Evolutionary conservation across 768 basidiomycete species (phyloP).

Genomic region (Pleurotus pulmonarius): DNA sequence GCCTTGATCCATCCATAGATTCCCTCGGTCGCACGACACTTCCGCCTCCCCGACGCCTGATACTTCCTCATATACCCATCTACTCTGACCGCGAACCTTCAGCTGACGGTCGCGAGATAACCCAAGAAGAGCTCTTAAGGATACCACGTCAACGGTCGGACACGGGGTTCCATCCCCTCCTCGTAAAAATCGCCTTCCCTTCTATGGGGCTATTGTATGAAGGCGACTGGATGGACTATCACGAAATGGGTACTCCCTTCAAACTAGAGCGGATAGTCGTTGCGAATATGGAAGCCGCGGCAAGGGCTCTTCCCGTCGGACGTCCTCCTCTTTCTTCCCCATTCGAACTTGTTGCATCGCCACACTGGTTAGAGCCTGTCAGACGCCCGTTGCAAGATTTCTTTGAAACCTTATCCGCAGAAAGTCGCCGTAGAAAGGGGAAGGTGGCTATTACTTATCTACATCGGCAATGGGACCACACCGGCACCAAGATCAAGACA

Average conservation of each 20-base stretch:
- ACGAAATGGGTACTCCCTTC: conserved; percentile 63
- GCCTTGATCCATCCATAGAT: conserved; percentile 46
- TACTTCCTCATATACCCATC: conserved; percentile 67
- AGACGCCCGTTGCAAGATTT: conserved; percentile 38
- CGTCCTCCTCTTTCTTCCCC: conserved; percentile 41
- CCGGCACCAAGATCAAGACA: conserved; percentile 45
- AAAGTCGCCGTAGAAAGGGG: conserved; percentile 18
- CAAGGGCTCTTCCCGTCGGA: conserved; percentile 16
- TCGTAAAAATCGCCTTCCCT: conserved; percentile 74
- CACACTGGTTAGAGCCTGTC: conserved; percentile 70
- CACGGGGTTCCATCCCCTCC: conserved; percentile 67
- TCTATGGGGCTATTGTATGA: conserved; percentile 61
- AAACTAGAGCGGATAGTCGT: conserved; percentile 74
- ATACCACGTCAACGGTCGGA: conserved; percentile 35
- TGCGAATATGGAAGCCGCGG: conserved; percentile 70
- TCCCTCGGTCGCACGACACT: conserved; percentile 46
- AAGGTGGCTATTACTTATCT: conserved; percentile 68
- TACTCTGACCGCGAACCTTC: conserved; percentile 46
- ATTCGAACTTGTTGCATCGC: conserved; percentile 40
- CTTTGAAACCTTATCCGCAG: conserved; percentile 39
- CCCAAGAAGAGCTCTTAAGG: background rate
- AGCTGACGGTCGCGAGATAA: conserved; percentile 16
- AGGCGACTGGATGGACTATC: conserved; percentile 78
- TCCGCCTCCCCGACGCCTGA: conserved; percentile 65
- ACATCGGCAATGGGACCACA: conserved; percentile 20